These are phyloP conservation scores for Gossypium ekmanianum DNA, from an alignment of 345 rosid genomes.

Conservation along the genomic window DNA sequence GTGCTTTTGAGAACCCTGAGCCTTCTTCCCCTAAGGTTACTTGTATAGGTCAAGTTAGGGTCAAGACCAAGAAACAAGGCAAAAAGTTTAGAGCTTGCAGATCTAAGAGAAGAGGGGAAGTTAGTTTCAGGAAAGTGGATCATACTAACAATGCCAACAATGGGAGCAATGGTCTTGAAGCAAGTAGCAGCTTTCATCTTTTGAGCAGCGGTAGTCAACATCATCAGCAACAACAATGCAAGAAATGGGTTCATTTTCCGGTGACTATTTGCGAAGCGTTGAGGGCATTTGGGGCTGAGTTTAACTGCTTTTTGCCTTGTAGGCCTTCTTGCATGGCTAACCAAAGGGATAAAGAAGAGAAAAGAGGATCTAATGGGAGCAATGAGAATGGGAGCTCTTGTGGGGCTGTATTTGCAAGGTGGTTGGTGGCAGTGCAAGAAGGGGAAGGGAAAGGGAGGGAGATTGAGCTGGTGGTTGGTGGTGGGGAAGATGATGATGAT, in stretches of 20 bases:
- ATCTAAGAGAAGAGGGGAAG: constrained; percentile 62
- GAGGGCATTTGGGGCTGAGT: constrained; percentile 74
- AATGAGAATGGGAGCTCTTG: constrained; percentile 41
- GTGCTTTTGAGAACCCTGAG: constrained; percentile 69
- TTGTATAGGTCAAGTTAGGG: constrained; percentile 97
- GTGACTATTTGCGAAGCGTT: constrained; percentile 76
- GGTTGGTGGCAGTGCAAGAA: constrained; percentile 77
- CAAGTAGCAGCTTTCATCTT: constrained; percentile 1
- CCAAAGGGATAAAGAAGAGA: constrained; percentile 33
- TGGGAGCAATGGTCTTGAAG: constrained; percentile 16
- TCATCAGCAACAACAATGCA: constrained; percentile 38
- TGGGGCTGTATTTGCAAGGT: constrained; percentile 73
- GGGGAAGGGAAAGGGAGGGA: constrained; percentile 54
- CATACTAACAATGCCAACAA: constrained; percentile 2
- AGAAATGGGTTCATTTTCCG: constrained; percentile 83
- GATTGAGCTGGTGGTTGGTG: constrained; percentile 74
- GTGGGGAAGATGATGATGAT: constrained; percentile 37
- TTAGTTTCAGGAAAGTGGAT: constrained; percentile 60
- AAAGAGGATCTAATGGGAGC: constrained; percentile 3
- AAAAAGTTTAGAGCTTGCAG: constrained; percentile 63
- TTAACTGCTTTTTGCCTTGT: constrained; percentile 85
- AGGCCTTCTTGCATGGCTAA: constrained; percentile 62
- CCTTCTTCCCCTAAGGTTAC: constrained; percentile 96
- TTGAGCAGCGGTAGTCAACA: constrained; percentile 16
- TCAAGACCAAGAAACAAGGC: constrained; percentile 89